Evolutionary conservation across 129 eudicot species (phyloP), one percentile per base, ranked within the genome.

Genomic region (Deinandra increscens): DNA sequence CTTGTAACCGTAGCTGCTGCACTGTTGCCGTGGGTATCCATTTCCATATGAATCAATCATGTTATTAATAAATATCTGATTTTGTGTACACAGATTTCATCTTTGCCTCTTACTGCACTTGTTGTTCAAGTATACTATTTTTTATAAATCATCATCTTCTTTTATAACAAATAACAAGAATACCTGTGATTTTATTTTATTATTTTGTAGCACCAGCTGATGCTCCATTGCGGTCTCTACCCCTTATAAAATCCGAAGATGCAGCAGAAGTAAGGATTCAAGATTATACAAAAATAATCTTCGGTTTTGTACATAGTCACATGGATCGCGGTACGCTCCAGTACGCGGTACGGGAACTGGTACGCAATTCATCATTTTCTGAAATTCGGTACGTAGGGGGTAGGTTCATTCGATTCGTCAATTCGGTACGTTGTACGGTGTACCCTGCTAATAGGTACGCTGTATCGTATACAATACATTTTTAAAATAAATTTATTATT

Each of bases 211-310:
- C 98, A 60, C 89, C 95, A 20, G 80, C 91, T 68, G 98, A 92
- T 81, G 98, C 98, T 29, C 98, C 96, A 7, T 70, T 92, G 78
- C 95, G 87, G 44, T 69, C 77, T 58, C 51, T 92, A 19, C 54
- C 90, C 9, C 72, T 84, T 64, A 54, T 64, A 1, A 75, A 59
- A 14, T 72, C 75, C 18, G 75, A 66, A 68, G 88, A 74, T 79
- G 76, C 26, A 39, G 83, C 49, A 38, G 95, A 92, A 80, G 84
- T 81, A 33, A 79, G 84, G 69, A 92, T 92, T 81, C 95, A 84
- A 77, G 98, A 92, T 76, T 85, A 86, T 81, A 82, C 88, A n/a
- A n/a, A 63, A 84, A 81, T 84, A 86, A 77, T 68, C 96, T 92
- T 66, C 84, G 68, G 79, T 92, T 92, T 77, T 77, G 80, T 49